Percentiles rank a stretch among this genome's conserved stretches.
Conservation (phyloP, 2,329 filamentous ascomycete genomes). For the Aureobasidium melanogenum region DNA sequence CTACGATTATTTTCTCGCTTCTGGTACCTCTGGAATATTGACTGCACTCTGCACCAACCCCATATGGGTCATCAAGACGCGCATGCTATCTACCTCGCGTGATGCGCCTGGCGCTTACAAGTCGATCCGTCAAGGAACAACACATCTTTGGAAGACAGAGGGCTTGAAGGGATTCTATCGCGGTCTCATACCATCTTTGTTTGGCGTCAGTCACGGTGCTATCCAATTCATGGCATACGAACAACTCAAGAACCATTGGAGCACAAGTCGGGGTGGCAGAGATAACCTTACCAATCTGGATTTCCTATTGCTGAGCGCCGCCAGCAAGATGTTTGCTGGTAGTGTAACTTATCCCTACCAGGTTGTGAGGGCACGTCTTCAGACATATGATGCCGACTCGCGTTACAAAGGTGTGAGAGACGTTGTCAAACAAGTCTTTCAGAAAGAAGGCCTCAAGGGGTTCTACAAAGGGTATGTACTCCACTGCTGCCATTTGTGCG, state of each 20-base stretch:
- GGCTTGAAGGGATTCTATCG: slow-evolving; percentile 78
- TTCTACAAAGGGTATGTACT: slow-evolving; percentile 70
- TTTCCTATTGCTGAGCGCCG: slow-evolving; percentile 69
- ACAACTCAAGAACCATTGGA: slow-evolving; percentile 54
- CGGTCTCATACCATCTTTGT: slow-evolving; percentile 69
- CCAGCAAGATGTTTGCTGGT: slow-evolving; percentile 82
- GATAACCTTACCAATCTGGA: slow-evolving; percentile 58
- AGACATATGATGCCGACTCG: slow-evolving; percentile 75
- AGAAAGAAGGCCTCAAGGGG: slow-evolving; percentile 66
- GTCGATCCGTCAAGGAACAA: slow-evolving; percentile 62
- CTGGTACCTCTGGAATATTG: slow-evolving; percentile 58
- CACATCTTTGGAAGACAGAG: slow-evolving; percentile 59
- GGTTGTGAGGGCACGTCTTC: slow-evolving; percentile 77
- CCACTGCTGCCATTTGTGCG: neutral
- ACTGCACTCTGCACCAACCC: slow-evolving; percentile 85
- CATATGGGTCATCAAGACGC: slow-evolving; percentile 96
- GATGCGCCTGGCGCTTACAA: slow-evolving; percentile 69
- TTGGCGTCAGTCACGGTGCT: slow-evolving; percentile 85
- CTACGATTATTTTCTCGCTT: slow-evolving; percentile 73
- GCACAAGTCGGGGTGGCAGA: slow-evolving; percentile 28
- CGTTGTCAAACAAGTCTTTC: slow-evolving; percentile 65
- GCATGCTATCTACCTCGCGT: slow-evolving; percentile 83
- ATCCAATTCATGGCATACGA: slow-evolving; percentile 97
- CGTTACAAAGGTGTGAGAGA: slow-evolving; percentile 65
- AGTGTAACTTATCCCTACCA: slow-evolving; percentile 90